phyloP scores from a whole-genome alignment of 495 filamentous ascomycete genomes.

The Xylaria longipes region DNA sequence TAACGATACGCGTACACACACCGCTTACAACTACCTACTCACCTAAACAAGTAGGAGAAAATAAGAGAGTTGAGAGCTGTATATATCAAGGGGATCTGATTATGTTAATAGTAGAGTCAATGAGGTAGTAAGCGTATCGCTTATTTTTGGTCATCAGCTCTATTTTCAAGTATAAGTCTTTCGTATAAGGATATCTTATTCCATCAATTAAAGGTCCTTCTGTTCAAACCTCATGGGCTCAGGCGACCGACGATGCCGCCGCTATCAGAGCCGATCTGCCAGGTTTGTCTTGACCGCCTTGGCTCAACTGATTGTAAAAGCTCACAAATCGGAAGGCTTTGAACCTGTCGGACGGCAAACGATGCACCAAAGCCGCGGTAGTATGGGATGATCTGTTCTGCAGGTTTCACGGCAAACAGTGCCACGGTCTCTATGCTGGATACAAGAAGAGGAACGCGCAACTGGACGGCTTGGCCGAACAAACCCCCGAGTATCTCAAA shows the following conservation, averaged over 20 bases:
- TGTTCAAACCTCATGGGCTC: background rate
- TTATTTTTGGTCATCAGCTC: background rate
- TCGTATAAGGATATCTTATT: background rate
- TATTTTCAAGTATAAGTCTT: background rate
- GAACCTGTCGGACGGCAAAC: constrained; percentile 47
- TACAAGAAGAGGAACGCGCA: constrained; percentile 56
- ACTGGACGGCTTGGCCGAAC: constrained; percentile 47
- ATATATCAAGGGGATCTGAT: too few species aligned
- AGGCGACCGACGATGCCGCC: background rate
- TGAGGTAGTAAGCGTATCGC: too few species aligned
- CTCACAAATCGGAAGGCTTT: constrained; percentile 42
- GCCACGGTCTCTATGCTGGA: constrained; percentile 56
- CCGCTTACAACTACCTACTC: too few species aligned
- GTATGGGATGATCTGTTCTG: constrained; percentile 56
- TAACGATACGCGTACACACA: too few species aligned
- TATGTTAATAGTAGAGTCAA: too few species aligned
- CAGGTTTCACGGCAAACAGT: constrained; percentile 53
- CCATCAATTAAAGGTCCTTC: background rate
- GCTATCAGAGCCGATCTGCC: constrained; percentile 25
- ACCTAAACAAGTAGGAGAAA: too few species aligned
- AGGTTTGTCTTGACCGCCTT: constrained; percentile 25
- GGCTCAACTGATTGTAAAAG: background rate
- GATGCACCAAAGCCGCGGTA: constrained; percentile 45
- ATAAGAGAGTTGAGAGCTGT: too few species aligned
- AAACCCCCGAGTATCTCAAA: constrained; percentile 47